These are phyloP conservation scores for Fusarium haematococcum DNA, from an alignment of 2,329 filamentous ascomycete genomes.

Conservation along the genomic window DNA sequence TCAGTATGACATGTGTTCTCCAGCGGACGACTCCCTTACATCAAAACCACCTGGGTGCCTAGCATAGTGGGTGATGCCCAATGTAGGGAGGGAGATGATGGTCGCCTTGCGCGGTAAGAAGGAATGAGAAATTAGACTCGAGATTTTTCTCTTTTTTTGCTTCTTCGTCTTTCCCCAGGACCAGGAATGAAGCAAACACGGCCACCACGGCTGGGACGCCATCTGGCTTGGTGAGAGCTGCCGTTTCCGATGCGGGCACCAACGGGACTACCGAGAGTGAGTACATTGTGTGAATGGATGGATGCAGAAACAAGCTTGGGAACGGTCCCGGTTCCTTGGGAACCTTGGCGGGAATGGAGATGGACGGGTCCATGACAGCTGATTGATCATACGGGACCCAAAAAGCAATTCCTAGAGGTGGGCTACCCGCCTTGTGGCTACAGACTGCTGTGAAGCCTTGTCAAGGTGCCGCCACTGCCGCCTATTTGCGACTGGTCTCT, in stretches of 20 bases:
- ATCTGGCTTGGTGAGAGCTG: not conserved
- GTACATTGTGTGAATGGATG: not conserved
- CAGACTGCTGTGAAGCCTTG: not conserved
- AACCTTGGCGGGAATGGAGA: conserved; percentile 4
- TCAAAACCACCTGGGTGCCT: not conserved
- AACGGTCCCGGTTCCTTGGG: conserved; percentile 24
- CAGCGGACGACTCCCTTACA: conserved; percentile 18
- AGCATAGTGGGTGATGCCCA: not conserved
- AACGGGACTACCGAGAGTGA: conserved; percentile 13
- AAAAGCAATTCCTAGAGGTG: not conserved
- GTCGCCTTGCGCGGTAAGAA: not conserved
- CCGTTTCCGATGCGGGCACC: conserved; percentile 16
- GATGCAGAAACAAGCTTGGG: not conserved
- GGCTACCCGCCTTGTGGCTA: not conserved
- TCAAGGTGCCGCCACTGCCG: conserved; percentile 1
- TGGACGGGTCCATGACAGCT: conserved; percentile 4
- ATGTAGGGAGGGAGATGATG: conserved; percentile 21
- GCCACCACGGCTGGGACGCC: not conserved
- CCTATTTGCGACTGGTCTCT: conserved; percentile 6
- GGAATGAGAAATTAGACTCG: not conserved
- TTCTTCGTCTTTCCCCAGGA: not conserved
- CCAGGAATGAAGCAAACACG: conserved; percentile 21
- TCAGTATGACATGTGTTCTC: not conserved
- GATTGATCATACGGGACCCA: conserved; percentile 11
- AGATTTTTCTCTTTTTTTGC: not conserved